Evolutionary conservation across 108 stramenopile genomes (phyloP), one percentile per base, ranked within the genome.

Genomic region (Cyclotella cryptica): DNA sequence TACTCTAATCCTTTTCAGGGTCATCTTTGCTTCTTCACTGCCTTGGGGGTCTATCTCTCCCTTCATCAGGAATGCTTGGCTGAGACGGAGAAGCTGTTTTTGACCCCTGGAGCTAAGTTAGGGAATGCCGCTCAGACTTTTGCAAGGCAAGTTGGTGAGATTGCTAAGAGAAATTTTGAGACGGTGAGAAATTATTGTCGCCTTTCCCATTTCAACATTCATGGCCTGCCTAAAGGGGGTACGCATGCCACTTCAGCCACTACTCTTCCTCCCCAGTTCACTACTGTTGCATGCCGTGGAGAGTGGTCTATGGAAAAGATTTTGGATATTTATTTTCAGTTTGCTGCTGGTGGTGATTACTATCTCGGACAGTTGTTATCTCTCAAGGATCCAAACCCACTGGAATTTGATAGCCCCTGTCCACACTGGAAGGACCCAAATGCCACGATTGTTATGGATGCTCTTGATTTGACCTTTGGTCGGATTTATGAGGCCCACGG

Each of bases 281-380:
- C 72, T 21, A 72, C 85, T n/a, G 58, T 88, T 68, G 35, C 57
- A 35, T 35, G 35, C 12, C 52, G 80, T 15, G 87, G 84, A 8
- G 87, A 85, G 19, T 88, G 84, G 87, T 59, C 54, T 8, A 67
- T 83, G 30, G 84, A 84, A 0, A 57, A 52, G 21, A 67, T 87
- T 27, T 24, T 84, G 12, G 84, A 87, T 57, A 39, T 87, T 3
- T 87, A 84, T 42, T 87, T 72, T 40, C 39, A 72, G 19, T 84
- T 82, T 82, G 75, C 75, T 6, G 45, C 24, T 65, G 55, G 58
- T 9, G 80, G 87, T 27, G 87, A 84, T 68, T 47, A 81, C 10
- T 87, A 84, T 46, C 47, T 84, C 7, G 87, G 87, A 14, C 68
- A 74, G 26, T 35, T 78, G 7, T 72, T 87, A 35, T 41, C 78